Base-by-base conservation (phyloP, 768 basidiomycete genomes). In the Tubosaeta sp. region DNA sequence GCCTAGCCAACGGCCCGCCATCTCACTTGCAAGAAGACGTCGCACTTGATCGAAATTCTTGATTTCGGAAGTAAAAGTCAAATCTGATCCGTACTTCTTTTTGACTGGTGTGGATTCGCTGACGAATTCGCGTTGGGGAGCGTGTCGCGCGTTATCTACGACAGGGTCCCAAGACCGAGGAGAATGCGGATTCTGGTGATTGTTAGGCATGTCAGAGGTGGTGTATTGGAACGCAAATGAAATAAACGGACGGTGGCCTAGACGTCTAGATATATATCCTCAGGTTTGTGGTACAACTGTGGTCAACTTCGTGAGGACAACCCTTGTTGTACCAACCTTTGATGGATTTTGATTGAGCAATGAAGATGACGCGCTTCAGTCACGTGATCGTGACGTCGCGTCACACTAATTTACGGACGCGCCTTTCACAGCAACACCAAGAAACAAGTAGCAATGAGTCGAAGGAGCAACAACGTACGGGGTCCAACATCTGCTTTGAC, bases 401-500 rank as follows among this genome's bases (percentile, higher is more conserved):
- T 61, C 52, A 46, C 48, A 1, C 48, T 43, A 44, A 55, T 55
- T 63, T 43, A 46, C 43, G 13, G 35, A 36, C 50, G 51, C 56
- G 52, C 31, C 29, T 40, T n/a, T 22, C 39, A 40, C 39, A 40
- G n/a, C 13, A 27, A 40, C 6, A 4, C 12, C 0, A n/a, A 3
- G 19, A 18, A 31, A 24, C 10, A 10, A n/a, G n/a, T n/a, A 49
- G 12, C 25, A 6, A 67, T 69, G 66, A 68, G 68, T 46, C 56
- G 66, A 49, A 57, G 66, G 40, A 31, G 49, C 1, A 80, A 81
- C 64, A 87, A 87, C 52, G 82, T 92, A 38, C 80, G 86, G 12
- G 90, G 91, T 0, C 90, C 91, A 3, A 82, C 86, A 0, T 91
- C 88, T 19, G 90, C 90, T 0, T 69, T 93, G 12, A 91, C 90